Evolutionary conservation across 2,329 filamentous ascomycete species (phyloP).

Genomic region (Phialophora tarda): DNA sequence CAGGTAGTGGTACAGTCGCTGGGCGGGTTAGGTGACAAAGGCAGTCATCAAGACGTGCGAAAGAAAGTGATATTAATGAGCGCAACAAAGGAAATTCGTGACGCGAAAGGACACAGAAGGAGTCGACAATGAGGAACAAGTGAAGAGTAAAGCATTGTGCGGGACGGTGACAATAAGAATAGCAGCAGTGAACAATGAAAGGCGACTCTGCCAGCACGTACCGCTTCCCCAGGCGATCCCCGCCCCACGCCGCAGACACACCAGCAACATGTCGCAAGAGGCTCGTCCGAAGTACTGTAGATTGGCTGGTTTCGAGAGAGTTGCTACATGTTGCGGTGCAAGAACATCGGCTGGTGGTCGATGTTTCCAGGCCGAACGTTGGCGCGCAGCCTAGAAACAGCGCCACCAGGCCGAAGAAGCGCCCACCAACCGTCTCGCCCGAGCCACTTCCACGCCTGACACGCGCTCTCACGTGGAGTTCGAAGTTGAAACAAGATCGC

Average conservation of each 20-base stretch:
- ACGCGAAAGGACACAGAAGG: slow-evolving; percentile 14
- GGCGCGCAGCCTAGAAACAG: slow-evolving; percentile 37
- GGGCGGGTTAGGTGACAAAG: slow-evolving; percentile 22
- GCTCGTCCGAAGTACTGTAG: slow-evolving; percentile 19
- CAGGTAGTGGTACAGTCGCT: slow-evolving; percentile 21
- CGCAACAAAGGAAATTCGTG: slow-evolving; percentile 38
- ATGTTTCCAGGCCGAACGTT: slow-evolving; percentile 28
- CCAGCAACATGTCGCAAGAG: slow-evolving; percentile 32
- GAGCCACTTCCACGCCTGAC: slow-evolving; percentile 32
- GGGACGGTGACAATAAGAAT: slow-evolving; percentile 30
- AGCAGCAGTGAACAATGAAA: slow-evolving; percentile 27
- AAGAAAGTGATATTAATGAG: slow-evolving; percentile 22
- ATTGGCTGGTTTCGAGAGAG: slow-evolving; percentile 30
- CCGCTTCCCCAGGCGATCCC: slow-evolving; percentile 31
- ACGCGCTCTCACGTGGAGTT: slow-evolving; percentile 34
- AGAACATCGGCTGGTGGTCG: slow-evolving; percentile 34
- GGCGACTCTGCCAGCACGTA: slow-evolving; percentile 28
- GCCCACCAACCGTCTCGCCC: slow-evolving; percentile 36
- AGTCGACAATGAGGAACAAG: slow-evolving; percentile 27
- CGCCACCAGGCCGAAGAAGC: slow-evolving; percentile 38
- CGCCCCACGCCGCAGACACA: slow-evolving; percentile 27
- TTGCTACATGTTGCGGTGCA: slow-evolving; percentile 26
- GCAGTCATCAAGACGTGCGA: slow-evolving; percentile 30
- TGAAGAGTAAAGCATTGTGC: slow-evolving; percentile 22
- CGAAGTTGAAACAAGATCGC: slow-evolving; percentile 27